Conservation (phyloP, 2,329 filamentous ascomycete genomes). For the Sclerotinia spermophila region DNA sequence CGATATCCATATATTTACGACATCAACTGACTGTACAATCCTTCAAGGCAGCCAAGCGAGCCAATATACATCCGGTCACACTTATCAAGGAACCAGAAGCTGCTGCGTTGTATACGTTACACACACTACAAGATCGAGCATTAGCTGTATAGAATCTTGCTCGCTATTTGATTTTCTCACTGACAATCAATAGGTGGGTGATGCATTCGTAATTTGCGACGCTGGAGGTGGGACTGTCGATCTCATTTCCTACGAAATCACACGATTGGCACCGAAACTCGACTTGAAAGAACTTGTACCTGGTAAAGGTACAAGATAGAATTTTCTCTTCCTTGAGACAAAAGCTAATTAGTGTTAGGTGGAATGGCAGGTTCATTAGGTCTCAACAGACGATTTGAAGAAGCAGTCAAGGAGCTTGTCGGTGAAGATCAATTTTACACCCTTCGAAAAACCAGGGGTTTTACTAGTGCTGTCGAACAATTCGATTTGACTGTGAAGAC, state of each 20-base stretch:
- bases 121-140: slow-evolving; percentile 12
- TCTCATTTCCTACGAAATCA: slow-evolving; percentile 35
- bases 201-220: slow-evolving; percentile 37
- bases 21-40: no score
- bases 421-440: slow-evolving; percentile 33
- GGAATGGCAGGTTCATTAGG: slow-evolving; percentile 32
- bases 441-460: slow-evolving; percentile 29
- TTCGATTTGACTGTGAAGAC: slow-evolving; percentile 38
- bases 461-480: slow-evolving; percentile 33
- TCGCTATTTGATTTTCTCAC: no score
- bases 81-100: slow-evolving; percentile 27
- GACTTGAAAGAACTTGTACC: slow-evolving; percentile 33
- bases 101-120: slow-evolving; percentile 24
- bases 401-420: slow-evolving; percentile 30
- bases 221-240: slow-evolving; percentile 39
- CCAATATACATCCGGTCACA: slow-evolving; percentile 9
- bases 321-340: no score
- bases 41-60: slow-evolving; percentile 24
- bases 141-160: slow-evolving; percentile 16
- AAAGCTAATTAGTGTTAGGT: background rate
- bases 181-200: slow-evolving; percentile 27
- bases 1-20: no score
- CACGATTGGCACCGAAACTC: slow-evolving; percentile 21
- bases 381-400: slow-evolving; percentile 33
- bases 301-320: slow-evolving; percentile 28